phyloP scores from a whole-genome alignment of 129 eudicot species.

The Flaveria trinervia region DNA sequence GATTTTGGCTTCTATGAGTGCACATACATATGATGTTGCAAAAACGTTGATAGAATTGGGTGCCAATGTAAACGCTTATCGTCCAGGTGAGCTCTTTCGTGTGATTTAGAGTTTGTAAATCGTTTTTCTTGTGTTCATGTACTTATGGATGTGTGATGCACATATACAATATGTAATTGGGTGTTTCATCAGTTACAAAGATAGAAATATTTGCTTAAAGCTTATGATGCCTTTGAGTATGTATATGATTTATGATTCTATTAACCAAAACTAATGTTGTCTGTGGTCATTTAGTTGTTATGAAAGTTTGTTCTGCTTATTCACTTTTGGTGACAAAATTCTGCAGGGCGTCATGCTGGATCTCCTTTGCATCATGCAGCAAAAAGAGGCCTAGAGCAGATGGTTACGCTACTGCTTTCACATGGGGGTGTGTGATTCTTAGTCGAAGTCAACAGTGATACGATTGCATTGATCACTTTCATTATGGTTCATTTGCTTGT shows the following conservation, averaged over 20 bases:
- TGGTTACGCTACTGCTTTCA: conserved; percentile 75
- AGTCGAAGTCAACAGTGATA: neutral
- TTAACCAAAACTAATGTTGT: neutral
- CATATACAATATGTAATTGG: neutral
- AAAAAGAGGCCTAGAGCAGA: conserved; percentile 84
- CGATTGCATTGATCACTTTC: neutral
- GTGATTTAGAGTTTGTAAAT: neutral
- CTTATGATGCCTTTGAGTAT: neutral
- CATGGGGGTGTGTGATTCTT: conserved; percentile 67
- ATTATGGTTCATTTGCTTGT: neutral
- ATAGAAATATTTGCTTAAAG: neutral
- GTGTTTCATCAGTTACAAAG: neutral
- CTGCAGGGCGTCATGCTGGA: conserved; percentile 76
- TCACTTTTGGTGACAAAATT: neutral
- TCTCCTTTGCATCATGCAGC: conserved; percentile 96
- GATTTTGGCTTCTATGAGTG: conserved; percentile 73
- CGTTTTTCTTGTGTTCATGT: neutral
- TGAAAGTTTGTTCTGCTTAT: neutral
- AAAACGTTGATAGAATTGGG: conserved; percentile 83
- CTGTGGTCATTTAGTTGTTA: neutral
- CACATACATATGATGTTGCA: conserved; percentile 59
- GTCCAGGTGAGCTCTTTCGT: conserved; percentile 49
- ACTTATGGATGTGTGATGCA: neutral
- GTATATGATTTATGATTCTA: neutral
- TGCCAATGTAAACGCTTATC: conserved; percentile 83